Base-by-base conservation (phyloP, 768 basidiomycete species). In the Aureoboletus auriporus region DNA sequence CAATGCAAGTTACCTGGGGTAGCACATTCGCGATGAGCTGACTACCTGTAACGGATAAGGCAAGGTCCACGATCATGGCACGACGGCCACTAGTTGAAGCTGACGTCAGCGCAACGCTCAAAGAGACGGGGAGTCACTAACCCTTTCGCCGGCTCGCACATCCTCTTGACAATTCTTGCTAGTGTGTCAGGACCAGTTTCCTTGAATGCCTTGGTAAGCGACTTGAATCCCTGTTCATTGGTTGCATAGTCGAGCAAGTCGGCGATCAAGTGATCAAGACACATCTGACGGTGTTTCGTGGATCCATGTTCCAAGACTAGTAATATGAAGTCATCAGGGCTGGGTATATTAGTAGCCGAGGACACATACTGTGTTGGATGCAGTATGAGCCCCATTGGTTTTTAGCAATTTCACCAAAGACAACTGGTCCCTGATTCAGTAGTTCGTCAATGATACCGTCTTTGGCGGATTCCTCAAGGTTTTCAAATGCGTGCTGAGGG, bases 301-400 rank as follows among this genome's bases (percentile, higher is more conserved):
- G 86, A 89, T 4, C 90, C 90, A 53, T 92, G 90, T 63, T 93
- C 90, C 40, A 93, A 74, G 53, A 92, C 89, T 92, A 23, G 20
- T 23, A 39, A 31, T 23, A 14, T 27, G 30, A 26, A 35, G 42
- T 11, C 35, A 29, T 51, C 27, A 55, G 51, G 39, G 44, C 37
- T 34, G 48, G 9, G 38, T 12, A 51, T 11, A 29, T n/a, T 23
- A 20, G 28, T 23, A n/a, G 44, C 34, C 39, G 1, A 2, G 31
- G 7, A 47, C 9, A 68, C 88, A 47, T 55, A 90, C 89, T 89
- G 49, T 90, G 89, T 56, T 90, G 87, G 26, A 91, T 75, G 62
- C 89, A 91, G 57, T 90, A 92, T 1, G 87, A 85, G 10, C 90
- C 90, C 89, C 89, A 93, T 61, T 92, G 89, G 52, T 82, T 93